A percentile compares a stretch with the other conserved stretches of the same genome.
Conservation (phyloP, 2,329 filamentous ascomycete genomes). For the Neurospora sp. region DNA sequence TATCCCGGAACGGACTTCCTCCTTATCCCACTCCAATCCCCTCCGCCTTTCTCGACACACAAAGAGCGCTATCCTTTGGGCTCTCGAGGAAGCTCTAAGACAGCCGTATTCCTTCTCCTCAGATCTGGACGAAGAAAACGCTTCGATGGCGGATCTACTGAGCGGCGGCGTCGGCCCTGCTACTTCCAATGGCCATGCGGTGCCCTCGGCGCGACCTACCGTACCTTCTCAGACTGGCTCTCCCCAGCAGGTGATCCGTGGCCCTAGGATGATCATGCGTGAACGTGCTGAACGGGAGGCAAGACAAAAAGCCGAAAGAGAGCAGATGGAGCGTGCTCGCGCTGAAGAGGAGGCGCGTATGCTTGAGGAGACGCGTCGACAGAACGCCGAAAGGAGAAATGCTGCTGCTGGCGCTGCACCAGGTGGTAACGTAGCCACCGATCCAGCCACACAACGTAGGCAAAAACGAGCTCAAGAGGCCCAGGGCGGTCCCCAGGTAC, state of each 20-base stretch:
- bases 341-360: constrained; percentile 47
- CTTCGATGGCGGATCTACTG: constrained; percentile 78
- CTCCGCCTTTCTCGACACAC: constrained; percentile 71
- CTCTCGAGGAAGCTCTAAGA: constrained; percentile 82
- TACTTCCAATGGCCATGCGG: constrained; percentile 45
- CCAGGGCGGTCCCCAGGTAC: constrained; percentile 11
- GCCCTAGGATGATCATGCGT: constrained; percentile 86
- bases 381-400: constrained; percentile 49
- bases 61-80: constrained; percentile 82
- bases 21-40: constrained; percentile 23
- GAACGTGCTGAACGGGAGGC: constrained; percentile 71
- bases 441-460: constrained; percentile 25
- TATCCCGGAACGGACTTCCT: constrained; percentile 21
- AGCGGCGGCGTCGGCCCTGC: constrained; percentile 40
- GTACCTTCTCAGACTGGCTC: constrained; percentile 44
- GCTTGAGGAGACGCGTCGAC: constrained; percentile 45
- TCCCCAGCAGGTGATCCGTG: constrained; percentile 57
- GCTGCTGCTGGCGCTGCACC: constrained; percentile 34
- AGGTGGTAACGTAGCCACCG: constrained; percentile 23
- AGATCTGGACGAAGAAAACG: constrained; percentile 78
- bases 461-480: constrained; percentile 24
- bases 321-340: constrained; percentile 50
- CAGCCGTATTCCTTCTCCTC: constrained; percentile 74
- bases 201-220: constrained; percentile 34
- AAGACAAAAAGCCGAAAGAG: constrained; percentile 56